phyloP scores from a whole-genome alignment of 1,284 basidiomycete species.

The Microbotryum saponariae region DNA sequence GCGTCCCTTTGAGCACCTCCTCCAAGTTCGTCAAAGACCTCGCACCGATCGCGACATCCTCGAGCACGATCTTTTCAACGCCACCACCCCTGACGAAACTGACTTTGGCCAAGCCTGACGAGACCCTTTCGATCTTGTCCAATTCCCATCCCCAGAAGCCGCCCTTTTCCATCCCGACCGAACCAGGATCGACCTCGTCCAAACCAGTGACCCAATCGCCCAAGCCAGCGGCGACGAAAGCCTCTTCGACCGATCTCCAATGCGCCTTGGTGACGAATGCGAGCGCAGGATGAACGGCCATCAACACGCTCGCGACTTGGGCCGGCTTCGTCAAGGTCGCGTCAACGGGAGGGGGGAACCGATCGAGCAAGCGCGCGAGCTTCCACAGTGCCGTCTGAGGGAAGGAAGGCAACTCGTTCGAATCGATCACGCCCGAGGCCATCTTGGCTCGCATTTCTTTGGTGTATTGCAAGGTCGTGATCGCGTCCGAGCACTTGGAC shows the following conservation, averaged over 20 bases:
- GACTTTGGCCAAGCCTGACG: background rate
- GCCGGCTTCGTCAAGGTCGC: background rate
- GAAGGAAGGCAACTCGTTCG: conserved; percentile 22
- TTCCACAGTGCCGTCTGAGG: conserved; percentile 26
- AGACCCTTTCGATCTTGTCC: background rate
- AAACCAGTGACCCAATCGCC: conserved; percentile 11
- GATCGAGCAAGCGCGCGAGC: conserved; percentile 19
- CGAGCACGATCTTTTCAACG: background rate
- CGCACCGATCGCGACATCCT: conserved; percentile 12
- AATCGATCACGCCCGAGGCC: conserved; percentile 17
- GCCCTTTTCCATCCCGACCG: background rate
- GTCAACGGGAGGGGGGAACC: conserved; percentile 18
- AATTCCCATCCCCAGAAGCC: conserved; percentile 23
- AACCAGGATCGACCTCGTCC: conserved; percentile 3
- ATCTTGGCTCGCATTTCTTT: conserved; percentile 27
- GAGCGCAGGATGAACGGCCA: conserved; percentile 18
- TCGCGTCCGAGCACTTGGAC: conserved; percentile 8
- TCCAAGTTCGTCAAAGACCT: conserved; percentile 5
- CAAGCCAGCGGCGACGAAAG: conserved; percentile 4
- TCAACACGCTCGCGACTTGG: conserved; percentile 12
- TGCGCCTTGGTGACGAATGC: conserved; percentile 3
- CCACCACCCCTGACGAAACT: conserved; percentile 7
- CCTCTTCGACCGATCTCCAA: conserved; percentile 13
- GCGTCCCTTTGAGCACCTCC: background rate
- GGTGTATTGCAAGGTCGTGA: conserved; percentile 14